phyloP scores from a whole-genome alignment of 2,329 filamentous ascomycete genomes.

The Cylindrodendrum hubeiense region DNA sequence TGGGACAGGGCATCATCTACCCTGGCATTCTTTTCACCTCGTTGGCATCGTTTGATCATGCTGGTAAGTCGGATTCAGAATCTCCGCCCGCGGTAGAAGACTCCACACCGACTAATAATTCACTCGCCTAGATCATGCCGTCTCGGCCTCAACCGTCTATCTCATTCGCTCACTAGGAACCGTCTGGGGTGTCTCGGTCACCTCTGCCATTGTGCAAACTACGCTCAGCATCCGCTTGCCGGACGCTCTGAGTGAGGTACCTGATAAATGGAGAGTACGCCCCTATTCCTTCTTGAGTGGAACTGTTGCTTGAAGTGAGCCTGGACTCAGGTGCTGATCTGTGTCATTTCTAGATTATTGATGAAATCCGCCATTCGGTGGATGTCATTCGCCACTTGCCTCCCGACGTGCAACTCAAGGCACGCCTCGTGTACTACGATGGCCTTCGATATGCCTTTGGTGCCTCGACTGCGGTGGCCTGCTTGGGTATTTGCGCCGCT shows the following conservation, averaged over 20 bases:
- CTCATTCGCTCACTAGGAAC: conserved; percentile 72
- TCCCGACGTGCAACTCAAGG: conserved; percentile 67
- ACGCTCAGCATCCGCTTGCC: conserved; percentile 67
- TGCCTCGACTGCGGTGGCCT: conserved; percentile 64
- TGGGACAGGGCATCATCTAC: conserved; percentile 71
- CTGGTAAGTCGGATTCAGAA: conserved; percentile 55
- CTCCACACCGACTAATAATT: not conserved
- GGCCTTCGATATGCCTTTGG: conserved; percentile 69
- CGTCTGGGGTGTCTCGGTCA: conserved; percentile 74
- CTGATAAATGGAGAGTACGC: conserved; percentile 69
- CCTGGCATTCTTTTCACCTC: conserved; percentile 72
- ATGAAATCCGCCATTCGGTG: conserved; percentile 72
- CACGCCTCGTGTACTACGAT: conserved; percentile 70
- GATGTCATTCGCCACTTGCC: conserved; percentile 66
- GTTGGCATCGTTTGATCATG: conserved; percentile 72
- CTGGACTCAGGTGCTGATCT: conserved; percentile 32
- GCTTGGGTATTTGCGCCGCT: conserved; percentile 55
- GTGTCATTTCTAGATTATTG: conserved; percentile 62
- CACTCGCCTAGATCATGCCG: conserved; percentile 66
- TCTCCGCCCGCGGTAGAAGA: not conserved
- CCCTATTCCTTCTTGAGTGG: conserved; percentile 37
- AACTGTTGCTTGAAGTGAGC: not conserved
- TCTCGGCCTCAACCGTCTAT: conserved; percentile 73
- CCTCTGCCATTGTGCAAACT: conserved; percentile 73
- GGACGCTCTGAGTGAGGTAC: conserved; percentile 64